Percentiles rank a stretch among this genome's conserved stretches.
Conservation (phyloP, 2,329 filamentous ascomycete species). For the Ophiocordyceps unilateralis region DNA sequence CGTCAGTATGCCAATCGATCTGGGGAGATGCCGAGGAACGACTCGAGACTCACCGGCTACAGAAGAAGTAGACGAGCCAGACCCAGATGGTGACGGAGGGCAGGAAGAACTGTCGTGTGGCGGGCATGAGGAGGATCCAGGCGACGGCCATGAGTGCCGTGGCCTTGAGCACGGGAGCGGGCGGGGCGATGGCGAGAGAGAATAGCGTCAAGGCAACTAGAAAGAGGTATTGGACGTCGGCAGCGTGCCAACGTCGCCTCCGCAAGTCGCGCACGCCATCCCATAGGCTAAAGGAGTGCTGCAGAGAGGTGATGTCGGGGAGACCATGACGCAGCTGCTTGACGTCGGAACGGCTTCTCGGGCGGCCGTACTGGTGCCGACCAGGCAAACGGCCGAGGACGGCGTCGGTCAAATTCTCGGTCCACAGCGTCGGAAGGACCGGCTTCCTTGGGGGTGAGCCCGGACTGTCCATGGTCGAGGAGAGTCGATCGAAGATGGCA, state of each 20-base stretch:
- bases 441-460: slow-evolving; percentile 21
- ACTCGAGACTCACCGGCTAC: slow-evolving; percentile 57
- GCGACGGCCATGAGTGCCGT: slow-evolving; percentile 49
- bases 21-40: too few relatives aligned
- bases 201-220: slow-evolving; percentile 63
- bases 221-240: slow-evolving; percentile 73
- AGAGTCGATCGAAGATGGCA: too few relatives aligned
- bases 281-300: slow-evolving; percentile 66
- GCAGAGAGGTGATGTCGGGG: slow-evolving; percentile 54
- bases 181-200: slow-evolving; percentile 65
- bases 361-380: slow-evolving; percentile 21
- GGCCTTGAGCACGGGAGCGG: slow-evolving; percentile 65
- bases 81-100: slow-evolving; percentile 72
- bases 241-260: slow-evolving; percentile 61
- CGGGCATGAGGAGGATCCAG: slow-evolving; percentile 58
- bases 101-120: slow-evolving; percentile 80
- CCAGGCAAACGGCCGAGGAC: slow-evolving; percentile 24
- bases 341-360: slow-evolving; percentile 21
- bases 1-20: background rate
- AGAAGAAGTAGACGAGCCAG: slow-evolving; percentile 84
- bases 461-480: slow-evolving; percentile 20
- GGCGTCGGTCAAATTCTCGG: slow-evolving; percentile 22
- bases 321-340: slow-evolving; percentile 14
- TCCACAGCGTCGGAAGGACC: slow-evolving; percentile 21
- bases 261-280: slow-evolving; percentile 63